Evolutionary conservation across 225 moss, liverwort and hornwort species (phyloP).

Genomic region (Lunularia cruciata): DNA sequence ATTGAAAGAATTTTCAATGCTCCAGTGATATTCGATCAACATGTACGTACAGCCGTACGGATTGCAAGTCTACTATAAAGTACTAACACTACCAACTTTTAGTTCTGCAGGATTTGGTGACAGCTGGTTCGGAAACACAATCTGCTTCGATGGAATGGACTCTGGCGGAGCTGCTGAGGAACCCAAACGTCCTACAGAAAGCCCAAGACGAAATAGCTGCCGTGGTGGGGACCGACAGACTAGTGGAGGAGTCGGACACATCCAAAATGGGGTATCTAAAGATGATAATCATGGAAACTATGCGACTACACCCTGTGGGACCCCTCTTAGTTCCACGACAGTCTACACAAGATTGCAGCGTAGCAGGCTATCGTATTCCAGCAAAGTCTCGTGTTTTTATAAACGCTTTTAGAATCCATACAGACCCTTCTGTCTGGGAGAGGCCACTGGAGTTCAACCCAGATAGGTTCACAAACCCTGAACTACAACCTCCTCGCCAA

Average conservation of each 20-base stretch:
- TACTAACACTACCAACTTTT: too few species aligned
- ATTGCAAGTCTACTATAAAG: too few species aligned
- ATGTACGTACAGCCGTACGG: too few species aligned
- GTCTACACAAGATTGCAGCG: constrained; percentile 27
- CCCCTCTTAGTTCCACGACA: constrained; percentile 51
- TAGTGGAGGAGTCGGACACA: constrained; percentile 4
- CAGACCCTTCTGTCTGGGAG: constrained; percentile 50
- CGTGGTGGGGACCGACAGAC: background rate
- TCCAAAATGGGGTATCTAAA: constrained; percentile 47
- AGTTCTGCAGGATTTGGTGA: too few species aligned
- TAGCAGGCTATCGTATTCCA: constrained; percentile 51
- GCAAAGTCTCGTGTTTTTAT: constrained; percentile 56
- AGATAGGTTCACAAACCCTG: too few species aligned
- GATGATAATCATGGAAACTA: constrained; percentile 60
- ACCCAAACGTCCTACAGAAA: background rate
- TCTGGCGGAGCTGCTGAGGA: background rate
- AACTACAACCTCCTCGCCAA: too few species aligned
- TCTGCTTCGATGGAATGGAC: background rate
- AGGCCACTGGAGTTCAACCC: constrained; percentile 53
- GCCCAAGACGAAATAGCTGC: background rate
- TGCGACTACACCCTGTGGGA: constrained; percentile 61
- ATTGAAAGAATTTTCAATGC: too few species aligned
- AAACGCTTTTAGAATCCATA: constrained; percentile 52
- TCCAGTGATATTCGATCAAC: too few species aligned
- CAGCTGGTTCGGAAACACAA: too few species aligned